Base-by-base conservation (phyloP, 2,329 filamentous ascomycete species). In the Verticillium nonalfalfae region DNA sequence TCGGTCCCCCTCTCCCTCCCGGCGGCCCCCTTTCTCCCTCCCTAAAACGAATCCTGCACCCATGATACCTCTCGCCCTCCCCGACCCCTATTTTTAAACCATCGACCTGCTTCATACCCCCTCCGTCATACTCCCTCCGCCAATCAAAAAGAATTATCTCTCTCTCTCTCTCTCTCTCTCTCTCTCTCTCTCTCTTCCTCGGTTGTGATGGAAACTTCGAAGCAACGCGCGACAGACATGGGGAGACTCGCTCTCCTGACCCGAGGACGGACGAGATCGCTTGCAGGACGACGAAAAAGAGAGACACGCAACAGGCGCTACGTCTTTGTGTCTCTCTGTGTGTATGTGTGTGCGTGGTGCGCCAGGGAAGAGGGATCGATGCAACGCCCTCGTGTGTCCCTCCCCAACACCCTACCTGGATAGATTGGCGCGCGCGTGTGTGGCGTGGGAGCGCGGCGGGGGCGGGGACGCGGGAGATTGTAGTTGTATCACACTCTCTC, bases 401-500 rank as follows among this genome's bases (percentile, higher is more conserved):
- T 26, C 26, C 26, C 26, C 26, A 26, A 26, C 58, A 11, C 50
- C 57, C 58, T 60, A 26, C 60, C 55, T 21, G 36, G 21, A 38
- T 59, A 54, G 39, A 54, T 50, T 58, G 61, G 60, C 45, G 57
- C 36, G 52, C 26, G 59, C 50, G 62, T 56, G 15, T 14, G 38
- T n/a, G n/a, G 38, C 38, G 38, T 18, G n/a, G n/a, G 40, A 50
- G 35, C 40, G 26, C 3, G 26, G 26, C 2, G 26, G 26, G 26
- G 26, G 45, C 45, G 45, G 45, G 45, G 45, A 50, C 40, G 40
- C 40, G 40, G 40, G 40, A 63, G 61, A 64, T 63, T 65, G 64
- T 63, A 64, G 64, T 63, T 61, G 63, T 64, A 61, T 61, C 62
- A 26, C 26, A 26, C 26, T 26, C 26, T 26, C 26, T 26, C 26